Evolutionary conservation across 2,329 filamentous ascomycete genomes (phyloP).

Genomic region (Trichoderma endophyticum): DNA sequence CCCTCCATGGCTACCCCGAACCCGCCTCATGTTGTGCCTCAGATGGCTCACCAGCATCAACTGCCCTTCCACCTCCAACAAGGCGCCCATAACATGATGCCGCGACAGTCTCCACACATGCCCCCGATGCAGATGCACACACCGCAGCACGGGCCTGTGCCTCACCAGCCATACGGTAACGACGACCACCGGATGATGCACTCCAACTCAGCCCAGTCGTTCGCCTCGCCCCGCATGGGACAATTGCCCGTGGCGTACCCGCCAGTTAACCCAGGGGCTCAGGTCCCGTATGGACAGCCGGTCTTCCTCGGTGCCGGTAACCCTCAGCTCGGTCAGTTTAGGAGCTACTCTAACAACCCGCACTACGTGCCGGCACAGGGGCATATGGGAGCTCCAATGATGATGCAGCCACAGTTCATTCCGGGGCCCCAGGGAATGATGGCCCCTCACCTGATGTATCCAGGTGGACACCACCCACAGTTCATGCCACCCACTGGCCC

Average conservation of each 20-base stretch:
- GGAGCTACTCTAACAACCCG: slow-evolving; percentile 65
- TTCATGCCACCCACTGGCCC: slow-evolving; percentile 60
- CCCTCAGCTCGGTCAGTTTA: slow-evolving; percentile 66
- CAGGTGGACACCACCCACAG: slow-evolving; percentile 58
- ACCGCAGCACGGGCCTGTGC: slow-evolving; percentile 66
- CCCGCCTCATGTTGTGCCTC: slow-evolving; percentile 65
- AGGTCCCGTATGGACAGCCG: slow-evolving; percentile 68
- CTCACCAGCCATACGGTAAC: slow-evolving; percentile 64
- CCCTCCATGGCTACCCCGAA: slow-evolving; percentile 65
- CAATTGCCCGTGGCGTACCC: slow-evolving; percentile 69
- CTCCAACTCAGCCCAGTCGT: slow-evolving; percentile 77
- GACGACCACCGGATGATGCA: slow-evolving; percentile 90
- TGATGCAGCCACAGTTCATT: slow-evolving; percentile 79
- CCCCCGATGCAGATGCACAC: slow-evolving; percentile 74
- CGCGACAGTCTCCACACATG: slow-evolving; percentile 70
- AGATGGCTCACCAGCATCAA: slow-evolving; percentile 78
- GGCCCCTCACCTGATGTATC: slow-evolving; percentile 79
- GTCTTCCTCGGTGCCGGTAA: slow-evolving; percentile 68
- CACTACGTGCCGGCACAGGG: slow-evolving; percentile 71
- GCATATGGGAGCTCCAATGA: slow-evolving; percentile 74
- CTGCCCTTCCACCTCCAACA: slow-evolving; percentile 80
- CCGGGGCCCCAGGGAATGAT: slow-evolving; percentile 68
- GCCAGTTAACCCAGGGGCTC: slow-evolving; percentile 64
- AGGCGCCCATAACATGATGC: slow-evolving; percentile 62
- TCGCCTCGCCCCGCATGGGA: slow-evolving; percentile 76